Evolutionary conservation across 192 early-diverging fungal species (phyloP), one percentile per base, ranked within the genome.

Genomic region (Linnemannia zychae): DNA sequence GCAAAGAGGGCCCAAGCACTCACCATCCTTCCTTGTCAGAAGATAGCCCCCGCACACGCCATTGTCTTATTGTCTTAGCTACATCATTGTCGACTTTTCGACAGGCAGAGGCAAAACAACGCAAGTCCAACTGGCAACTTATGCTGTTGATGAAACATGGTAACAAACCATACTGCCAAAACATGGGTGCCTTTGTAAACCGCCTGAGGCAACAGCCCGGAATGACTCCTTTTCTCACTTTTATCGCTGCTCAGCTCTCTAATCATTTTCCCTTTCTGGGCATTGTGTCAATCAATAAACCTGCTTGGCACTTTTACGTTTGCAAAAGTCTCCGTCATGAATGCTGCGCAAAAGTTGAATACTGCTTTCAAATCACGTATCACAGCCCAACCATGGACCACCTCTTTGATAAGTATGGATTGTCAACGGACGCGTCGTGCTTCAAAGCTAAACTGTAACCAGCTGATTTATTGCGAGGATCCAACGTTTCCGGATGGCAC

Each of bases 301-400:
- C 37, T 68, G 28, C 57, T 63, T 63, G 57, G 57, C 57, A 60
- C 57, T 15, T 31, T 63, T 63, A 12, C n/a, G 28, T 1, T 31
- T 63, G 9, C 9, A 63, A 28, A 57, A 33, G 24, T 31, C 57
- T n/a, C 50, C 50, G 24, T 11, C 57, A 13, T 63, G 57, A 15
- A 63, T 22, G 57, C 57, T 63, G 57, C 57, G 57, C 57, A 63
- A 63, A 31, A 28, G 57, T 31, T 3, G 57, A 63, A 63, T 63
- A 28, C 31, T 63, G 57, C 28, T 63, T 63, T 28, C 57, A 63
- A 63, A 63, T 63, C 57, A 63, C 57, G 28, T 63, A 63, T 31
- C 57, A 31, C 28, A 63, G 57, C 1, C 28, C 57, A 9, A 31
- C 31, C 57, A 13, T 57, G 20, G 22, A 28, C 57, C 57, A 15